Percentiles rank a stretch among this genome's conserved stretches.
phyloP scores from a whole-genome alignment of 352 stramenopile genomes.

The Pythium rhizo-oryzae region DNA sequence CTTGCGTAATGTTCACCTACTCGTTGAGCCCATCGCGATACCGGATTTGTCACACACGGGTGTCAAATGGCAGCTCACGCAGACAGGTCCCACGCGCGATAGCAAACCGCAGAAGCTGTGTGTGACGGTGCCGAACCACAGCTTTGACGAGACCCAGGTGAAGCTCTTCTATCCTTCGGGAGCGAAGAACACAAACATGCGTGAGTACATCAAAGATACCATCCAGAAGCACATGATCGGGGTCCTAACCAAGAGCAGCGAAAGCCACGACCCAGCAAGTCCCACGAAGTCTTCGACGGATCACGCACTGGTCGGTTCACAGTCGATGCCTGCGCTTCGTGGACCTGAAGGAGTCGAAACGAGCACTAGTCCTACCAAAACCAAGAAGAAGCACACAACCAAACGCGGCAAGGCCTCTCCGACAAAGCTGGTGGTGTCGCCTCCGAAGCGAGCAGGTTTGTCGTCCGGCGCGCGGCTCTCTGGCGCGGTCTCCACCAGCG shows the following conservation, averaged over 20 bases:
- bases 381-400: not conserved
- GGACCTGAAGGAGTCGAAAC: not conserved
- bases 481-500: constrained; percentile 28
- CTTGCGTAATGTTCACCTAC: constrained; percentile 36
- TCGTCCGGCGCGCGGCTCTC: constrained; percentile 13
- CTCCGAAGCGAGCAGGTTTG: constrained; percentile 1
- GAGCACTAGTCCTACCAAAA: not conserved
- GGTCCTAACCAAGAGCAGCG: not conserved
- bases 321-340: not conserved
- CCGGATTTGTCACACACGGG: constrained; percentile 65
- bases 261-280: not conserved
- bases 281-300: not conserved
- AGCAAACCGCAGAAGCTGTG: constrained; percentile 9
- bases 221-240: constrained; percentile 43
- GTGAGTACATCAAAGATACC: constrained; percentile 68
- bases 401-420: not conserved
- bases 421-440: constrained; percentile 4
- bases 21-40: constrained; percentile 64
- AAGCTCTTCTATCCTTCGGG: constrained; percentile 75
- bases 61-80: constrained; percentile 29
- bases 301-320: not conserved
- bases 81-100: not conserved
- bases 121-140: constrained; percentile 38
- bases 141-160: constrained; percentile 40
- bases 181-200: constrained; percentile 73